Evolutionary conservation across 805 yeast genomes (phyloP).

Genomic region (Pichia occidentalis): DNA sequence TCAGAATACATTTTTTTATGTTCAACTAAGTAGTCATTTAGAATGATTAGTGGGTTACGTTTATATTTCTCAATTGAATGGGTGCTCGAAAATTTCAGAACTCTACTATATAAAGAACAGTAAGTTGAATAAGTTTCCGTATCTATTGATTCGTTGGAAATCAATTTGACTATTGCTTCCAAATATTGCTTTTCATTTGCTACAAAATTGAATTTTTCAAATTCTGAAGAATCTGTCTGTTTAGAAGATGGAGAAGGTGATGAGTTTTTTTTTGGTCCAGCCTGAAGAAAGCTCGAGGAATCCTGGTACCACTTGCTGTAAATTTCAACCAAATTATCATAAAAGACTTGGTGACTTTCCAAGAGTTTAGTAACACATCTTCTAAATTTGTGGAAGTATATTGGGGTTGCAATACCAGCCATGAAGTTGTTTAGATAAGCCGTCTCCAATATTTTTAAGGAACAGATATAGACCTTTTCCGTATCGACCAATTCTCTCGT

Average conservation of each 20-base stretch:
- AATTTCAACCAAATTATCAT: slow-evolving; percentile 21
- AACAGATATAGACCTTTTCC: slow-evolving; percentile 42
- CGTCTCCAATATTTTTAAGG: slow-evolving; percentile 37
- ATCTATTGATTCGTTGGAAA: slow-evolving; percentile 19
- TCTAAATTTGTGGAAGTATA: slow-evolving; percentile 27
- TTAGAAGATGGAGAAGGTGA: too few species aligned
- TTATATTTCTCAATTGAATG: slow-evolving; percentile 23
- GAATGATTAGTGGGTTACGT: slow-evolving; percentile 18
- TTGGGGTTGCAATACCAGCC: slow-evolving; percentile 31
- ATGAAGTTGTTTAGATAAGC: slow-evolving; percentile 38
- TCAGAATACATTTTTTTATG: slow-evolving; percentile 12
- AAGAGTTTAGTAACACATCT: slow-evolving; percentile 28
- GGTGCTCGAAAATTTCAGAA: slow-evolving; percentile 18
- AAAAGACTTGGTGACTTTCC: slow-evolving; percentile 29
- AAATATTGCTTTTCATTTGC: slow-evolving; percentile 19
- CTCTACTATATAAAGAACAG: slow-evolving; percentile 22
- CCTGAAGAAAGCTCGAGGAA: slow-evolving; percentile 8
- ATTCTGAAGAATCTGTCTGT: slow-evolving; percentile 23
- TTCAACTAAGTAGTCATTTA: slow-evolving; percentile 26
- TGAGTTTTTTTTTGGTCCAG: too few species aligned
- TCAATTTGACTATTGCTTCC: slow-evolving; percentile 16
- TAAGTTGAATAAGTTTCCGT: slow-evolving; percentile 23
- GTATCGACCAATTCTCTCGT: slow-evolving; percentile 42
- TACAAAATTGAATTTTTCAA: slow-evolving; percentile 19
- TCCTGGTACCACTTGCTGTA: slow-evolving; percentile 20